Percentiles rank a stretch among this genome's conserved stretches.
These are phyloP conservation scores for Metschnikowia henanensis DNA, from an alignment of 805 yeast species.

Conservation along the genomic window DNA sequence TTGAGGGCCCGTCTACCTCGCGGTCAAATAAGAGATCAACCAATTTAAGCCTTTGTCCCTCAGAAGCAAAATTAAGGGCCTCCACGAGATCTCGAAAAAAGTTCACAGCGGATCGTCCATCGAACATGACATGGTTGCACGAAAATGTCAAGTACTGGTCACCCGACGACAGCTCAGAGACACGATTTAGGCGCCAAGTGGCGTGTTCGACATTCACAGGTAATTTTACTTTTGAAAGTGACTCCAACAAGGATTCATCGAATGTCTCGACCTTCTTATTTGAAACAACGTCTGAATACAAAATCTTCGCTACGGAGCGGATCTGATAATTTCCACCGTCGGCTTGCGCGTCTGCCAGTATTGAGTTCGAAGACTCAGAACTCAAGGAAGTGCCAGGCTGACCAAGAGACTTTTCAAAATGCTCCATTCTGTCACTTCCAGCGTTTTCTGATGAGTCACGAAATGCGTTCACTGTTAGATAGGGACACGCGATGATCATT, in stretches of 20 bases:
- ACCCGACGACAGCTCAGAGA: conserved; percentile 1
- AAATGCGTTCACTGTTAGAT: conserved; percentile 11
- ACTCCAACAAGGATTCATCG: conserved; percentile 6
- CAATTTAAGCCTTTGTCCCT: not conserved
- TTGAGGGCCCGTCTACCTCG: not conserved
- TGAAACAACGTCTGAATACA: conserved; percentile 12
- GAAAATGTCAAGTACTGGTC: conserved; percentile 11
- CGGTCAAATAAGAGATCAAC: conserved; percentile 7
- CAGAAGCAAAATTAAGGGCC: not conserved
- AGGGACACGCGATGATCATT: conserved; percentile 9
- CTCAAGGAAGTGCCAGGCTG: not conserved
- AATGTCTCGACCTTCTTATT: not conserved
- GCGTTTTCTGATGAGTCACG: not conserved
- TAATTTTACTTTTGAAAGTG: conserved; percentile 2
- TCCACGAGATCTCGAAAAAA: conserved; percentile 13
- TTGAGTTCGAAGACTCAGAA: not conserved
- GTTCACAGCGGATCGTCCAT: conserved; percentile 15
- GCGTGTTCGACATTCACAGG: conserved; percentile 12
- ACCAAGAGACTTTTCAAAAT: not conserved
- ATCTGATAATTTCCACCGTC: conserved; percentile 11
- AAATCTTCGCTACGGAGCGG: conserved; percentile 7
- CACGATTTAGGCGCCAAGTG: conserved; percentile 7
- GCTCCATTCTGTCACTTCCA: not conserved
- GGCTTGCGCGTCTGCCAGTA: conserved; percentile 4
- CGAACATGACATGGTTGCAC: conserved; percentile 16